Evolutionary conservation across 1,284 basidiomycete genomes (phyloP), one percentile per base, ranked within the genome.

Genomic region (Tranzscheliella williamsii): DNA sequence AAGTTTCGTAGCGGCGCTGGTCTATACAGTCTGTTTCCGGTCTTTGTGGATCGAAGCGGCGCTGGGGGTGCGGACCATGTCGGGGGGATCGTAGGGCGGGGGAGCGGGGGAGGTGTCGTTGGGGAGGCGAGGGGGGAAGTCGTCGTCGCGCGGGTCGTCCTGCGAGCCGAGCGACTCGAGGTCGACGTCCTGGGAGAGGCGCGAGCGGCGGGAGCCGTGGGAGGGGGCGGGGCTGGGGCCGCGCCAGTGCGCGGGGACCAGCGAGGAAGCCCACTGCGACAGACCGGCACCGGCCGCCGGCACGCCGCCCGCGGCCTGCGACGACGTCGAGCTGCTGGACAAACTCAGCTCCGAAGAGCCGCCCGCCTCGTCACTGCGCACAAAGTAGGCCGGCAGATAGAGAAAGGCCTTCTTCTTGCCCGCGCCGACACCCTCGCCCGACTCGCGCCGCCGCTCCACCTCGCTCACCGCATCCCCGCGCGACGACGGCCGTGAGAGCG

Each of bases 321-420:
- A 37, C 4, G 18, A 24, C 0, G 49, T 38, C 32, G 35, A 37
- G 35, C 50, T 49, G 33, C 37, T 46, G 8, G 33, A 38, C n/a
- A 48, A 48, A 24, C 39, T 42, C 20, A 29, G 17, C 26, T 31
- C 11, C 27, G 26, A 29, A 20, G 26, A 16, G 38, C 27, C 22
- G 34, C 34, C 31, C 1, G n/a, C 26, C 5, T 64, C 60, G 15
- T 63, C 53, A 1, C 61, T 46, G 2, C 57, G 44, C 3, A 70
- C 67, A 42, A 70, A 70, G 42, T 67, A 70, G 2, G 67, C 67
- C 0, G 67, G 67, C 15, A 70, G 38, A 21, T 70, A 70, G 11
- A 70, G 49, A 0, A 60, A 39, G 6, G 61, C 65, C 20, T 52
- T 54, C 36, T 58, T 64, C 42, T 64, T 67, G 36, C 36, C 38